A percentile compares a stretch with the other conserved stretches of the same genome.
Evolutionary conservation across 805 yeast species (phyloP).

Genomic region (Hanseniaspora thailandica): DNA sequence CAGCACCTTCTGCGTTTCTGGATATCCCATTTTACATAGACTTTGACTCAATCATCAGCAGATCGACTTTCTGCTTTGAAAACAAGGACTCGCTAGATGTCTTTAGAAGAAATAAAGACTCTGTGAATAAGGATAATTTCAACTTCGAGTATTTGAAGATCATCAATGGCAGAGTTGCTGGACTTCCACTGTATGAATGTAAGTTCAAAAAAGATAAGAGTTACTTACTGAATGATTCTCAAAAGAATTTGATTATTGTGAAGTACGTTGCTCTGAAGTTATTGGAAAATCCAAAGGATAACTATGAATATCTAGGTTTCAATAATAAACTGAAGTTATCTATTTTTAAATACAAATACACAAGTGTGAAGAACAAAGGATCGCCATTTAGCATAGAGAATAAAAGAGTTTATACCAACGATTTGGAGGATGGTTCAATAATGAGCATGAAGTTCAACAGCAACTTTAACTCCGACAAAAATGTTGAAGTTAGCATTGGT

Average conservation of each 20-base stretch:
- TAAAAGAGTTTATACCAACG: neutral
- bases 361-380: neutral
- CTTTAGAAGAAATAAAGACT: neutral
- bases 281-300: neutral
- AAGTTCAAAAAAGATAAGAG: constrained; percentile 10
- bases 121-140: neutral
- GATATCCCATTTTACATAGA: constrained; percentile 7
- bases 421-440: neutral
- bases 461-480: neutral
- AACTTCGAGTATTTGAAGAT: neutral
- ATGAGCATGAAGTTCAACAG: neutral
- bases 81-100: neutral
- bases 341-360: neutral
- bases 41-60: neutral
- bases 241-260: neutral
- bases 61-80: constrained; percentile 8
- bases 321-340: neutral
- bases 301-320: neutral
- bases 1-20: constrained; percentile 3
- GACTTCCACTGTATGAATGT: constrained; percentile 7
- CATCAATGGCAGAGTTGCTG: neutral
- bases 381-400: neutral
- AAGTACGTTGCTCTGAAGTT: constrained; percentile 1
- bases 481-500: neutral
- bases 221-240: neutral